phyloP scores from a whole-genome alignment of 2,329 filamentous ascomycete genomes.

The Fusarium sp. region DNA sequence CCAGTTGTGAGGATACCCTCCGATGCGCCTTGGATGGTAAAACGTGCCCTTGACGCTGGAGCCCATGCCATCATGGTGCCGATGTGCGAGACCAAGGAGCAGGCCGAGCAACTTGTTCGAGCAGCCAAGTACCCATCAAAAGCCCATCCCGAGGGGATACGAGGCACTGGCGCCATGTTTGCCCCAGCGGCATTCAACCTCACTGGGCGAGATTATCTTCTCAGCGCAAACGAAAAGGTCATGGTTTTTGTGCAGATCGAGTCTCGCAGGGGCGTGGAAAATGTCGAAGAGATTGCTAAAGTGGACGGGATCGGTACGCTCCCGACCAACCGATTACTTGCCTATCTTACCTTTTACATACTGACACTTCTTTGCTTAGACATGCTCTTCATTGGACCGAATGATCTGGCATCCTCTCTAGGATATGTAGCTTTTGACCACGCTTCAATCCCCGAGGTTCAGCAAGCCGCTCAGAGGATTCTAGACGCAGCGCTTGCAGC shows the following conservation, averaged over 20 bases:
- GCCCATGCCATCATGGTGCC: conserved; percentile 18
- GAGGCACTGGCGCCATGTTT: conserved; percentile 6
- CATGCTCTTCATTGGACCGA: conserved; percentile 27
- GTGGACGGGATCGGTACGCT: not conserved
- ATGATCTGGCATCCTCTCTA: conserved; percentile 23
- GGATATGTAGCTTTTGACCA: conserved; percentile 3
- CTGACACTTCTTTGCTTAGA: not conserved
- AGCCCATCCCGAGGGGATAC: not conserved
- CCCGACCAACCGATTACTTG: not conserved
- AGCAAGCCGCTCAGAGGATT: not conserved
- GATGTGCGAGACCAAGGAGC: conserved; percentile 10
- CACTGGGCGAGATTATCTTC: not conserved
- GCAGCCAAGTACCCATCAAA: conserved; percentile 1
- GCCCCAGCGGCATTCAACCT: conserved; percentile 1
- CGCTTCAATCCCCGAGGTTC: conserved; percentile 1
- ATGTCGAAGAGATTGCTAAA: not conserved
- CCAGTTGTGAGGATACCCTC: conserved; percentile 34
- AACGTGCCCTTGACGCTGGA: not conserved
- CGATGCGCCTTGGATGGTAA: not conserved
- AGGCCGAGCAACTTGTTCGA: not conserved
- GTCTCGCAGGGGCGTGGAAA: not conserved
- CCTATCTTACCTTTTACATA: not conserved
- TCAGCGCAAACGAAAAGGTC: not conserved
- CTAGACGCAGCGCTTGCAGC: not conserved
- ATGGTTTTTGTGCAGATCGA: not conserved